Base-by-base conservation (phyloP, 2,329 filamentous ascomycete species). In the Phialophora macrospora region DNA sequence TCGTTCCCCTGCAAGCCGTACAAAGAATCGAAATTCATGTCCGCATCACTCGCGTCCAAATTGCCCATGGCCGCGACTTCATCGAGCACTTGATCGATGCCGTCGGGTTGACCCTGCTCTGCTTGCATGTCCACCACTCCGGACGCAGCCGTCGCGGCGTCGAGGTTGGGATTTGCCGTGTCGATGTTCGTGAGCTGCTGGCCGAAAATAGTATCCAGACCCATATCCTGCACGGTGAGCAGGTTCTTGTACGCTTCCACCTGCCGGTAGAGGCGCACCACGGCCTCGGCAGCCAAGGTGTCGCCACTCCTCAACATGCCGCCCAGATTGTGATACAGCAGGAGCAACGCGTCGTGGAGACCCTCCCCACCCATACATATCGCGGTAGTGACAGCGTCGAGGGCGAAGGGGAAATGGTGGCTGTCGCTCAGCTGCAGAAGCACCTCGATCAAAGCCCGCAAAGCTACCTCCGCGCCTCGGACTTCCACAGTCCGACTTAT, bases 221-320 rank as follows among this genome's bases (percentile, higher is more conserved):
- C 61, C 30, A 67, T 65, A n/a, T 70, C 64, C 48, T 69, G 70
- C 12, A 66, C 66, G 5, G 63, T 62, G 17, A 72, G 59, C 24
- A 69, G 55, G 1, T 77, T 73, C 20, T 75, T 72, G 24, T 81
- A 75, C 1, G 76, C 69, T 51, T 80, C 78, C 4, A 83, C 79
- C 22, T 80, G 79, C 8, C 80, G 77, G 64, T 77, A 75, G 20
- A 83, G 73, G 0, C 81, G 80, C 12, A 83, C 80, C 26, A 82
- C 71, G 1, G 80, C 72, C 65, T 81, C 77, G 1, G 80, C 80
- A 30, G 76, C 77, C 0, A 81, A 68, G 1, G 79, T 76, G n/a
- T 82, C 79, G n/a, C 66, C 69, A 58, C 77, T 79, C 62, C 81
- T 78, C 3, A 79, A 76, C 14, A 79, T 68, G 48, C 77, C 77